Conservation (phyloP, 371 early-diverging fungal species). For the Basidiobolus meristosporus region DNA sequence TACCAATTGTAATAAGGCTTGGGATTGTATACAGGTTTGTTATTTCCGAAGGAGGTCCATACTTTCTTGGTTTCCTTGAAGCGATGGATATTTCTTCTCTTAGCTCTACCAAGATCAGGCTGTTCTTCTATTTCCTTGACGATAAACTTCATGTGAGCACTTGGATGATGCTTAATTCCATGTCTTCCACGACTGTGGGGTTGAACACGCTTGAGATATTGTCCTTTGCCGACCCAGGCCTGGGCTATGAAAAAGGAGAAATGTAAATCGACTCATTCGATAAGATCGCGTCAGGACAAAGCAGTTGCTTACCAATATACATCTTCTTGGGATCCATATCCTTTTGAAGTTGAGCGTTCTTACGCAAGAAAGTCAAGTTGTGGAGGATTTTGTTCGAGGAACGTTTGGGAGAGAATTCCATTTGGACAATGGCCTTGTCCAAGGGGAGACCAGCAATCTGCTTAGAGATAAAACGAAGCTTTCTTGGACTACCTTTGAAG, state of each 20-base stretch:
- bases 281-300: neutral
- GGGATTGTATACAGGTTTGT: constrained; percentile 61
- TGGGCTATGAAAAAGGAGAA: constrained; percentile 18
- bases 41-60: constrained; percentile 56
- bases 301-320: constrained; percentile 15
- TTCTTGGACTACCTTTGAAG: constrained; percentile 57
- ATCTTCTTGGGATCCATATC: constrained; percentile 38
- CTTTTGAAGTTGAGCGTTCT: constrained; percentile 46
- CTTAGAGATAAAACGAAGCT: constrained; percentile 69
- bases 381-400: constrained; percentile 47
- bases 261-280: neutral
- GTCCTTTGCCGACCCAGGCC: constrained; percentile 84
- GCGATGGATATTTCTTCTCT: constrained; percentile 22
- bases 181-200: constrained; percentile 68
- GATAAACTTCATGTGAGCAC: constrained; percentile 67
- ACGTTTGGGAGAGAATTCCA: constrained; percentile 68
- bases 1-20: constrained; percentile 66
- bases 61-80: constrained; percentile 37
- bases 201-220: constrained; percentile 37
- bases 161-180: constrained; percentile 58
- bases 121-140: constrained; percentile 30
- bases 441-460: constrained; percentile 61
- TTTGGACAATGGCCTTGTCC: constrained; percentile 66
- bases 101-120: constrained; percentile 9
- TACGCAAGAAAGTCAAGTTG: constrained; percentile 50